These are phyloP conservation scores for Cochlearia excelsa DNA, from an alignment of 345 rosid species.

Conservation along the genomic window DNA sequence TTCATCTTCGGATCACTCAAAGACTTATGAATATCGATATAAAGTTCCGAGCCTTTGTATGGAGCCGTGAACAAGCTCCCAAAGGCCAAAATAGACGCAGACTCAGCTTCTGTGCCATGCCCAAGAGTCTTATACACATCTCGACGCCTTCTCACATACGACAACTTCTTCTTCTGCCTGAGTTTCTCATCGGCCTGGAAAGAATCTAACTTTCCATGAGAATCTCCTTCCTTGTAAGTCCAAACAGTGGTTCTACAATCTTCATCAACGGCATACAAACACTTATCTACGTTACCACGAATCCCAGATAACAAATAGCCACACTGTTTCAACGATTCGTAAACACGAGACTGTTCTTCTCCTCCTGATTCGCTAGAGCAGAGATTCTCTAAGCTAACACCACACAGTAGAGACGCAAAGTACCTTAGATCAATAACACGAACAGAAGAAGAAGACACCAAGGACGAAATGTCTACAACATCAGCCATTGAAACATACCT, in stretches of 20 bases:
- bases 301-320: slow-evolving; percentile 63
- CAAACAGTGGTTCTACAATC: slow-evolving; percentile 89
- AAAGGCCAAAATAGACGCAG: slow-evolving; percentile 64
- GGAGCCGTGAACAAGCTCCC: slow-evolving; percentile 87
- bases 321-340: slow-evolving; percentile 60
- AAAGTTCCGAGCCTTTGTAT: slow-evolving; percentile 67
- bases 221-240: slow-evolving; percentile 56
- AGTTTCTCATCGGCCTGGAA: slow-evolving; percentile 84
- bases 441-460: slow-evolving; percentile 57
- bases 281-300: slow-evolving; percentile 56
- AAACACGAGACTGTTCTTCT: slow-evolving; percentile 29
- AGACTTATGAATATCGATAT: slow-evolving; percentile 57
- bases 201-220: slow-evolving; percentile 58
- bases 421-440: slow-evolving; percentile 69
- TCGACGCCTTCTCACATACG: slow-evolving; percentile 58
- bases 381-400: slow-evolving; percentile 44
- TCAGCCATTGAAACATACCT: slow-evolving; percentile 87
- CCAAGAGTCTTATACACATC: slow-evolving; percentile 69
- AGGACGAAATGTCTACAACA: slow-evolving; percentile 64
- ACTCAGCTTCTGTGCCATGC: slow-evolving; percentile 65
- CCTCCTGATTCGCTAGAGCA: slow-evolving; percentile 42
- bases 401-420: slow-evolving; percentile 71
- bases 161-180: slow-evolving; percentile 65
- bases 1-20: slow-evolving; percentile 46
- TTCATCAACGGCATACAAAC: slow-evolving; percentile 65